These are phyloP conservation scores for Lactuca saligna DNA, from an alignment of 129 eudicot genomes.

Conservation along the genomic window DNA sequence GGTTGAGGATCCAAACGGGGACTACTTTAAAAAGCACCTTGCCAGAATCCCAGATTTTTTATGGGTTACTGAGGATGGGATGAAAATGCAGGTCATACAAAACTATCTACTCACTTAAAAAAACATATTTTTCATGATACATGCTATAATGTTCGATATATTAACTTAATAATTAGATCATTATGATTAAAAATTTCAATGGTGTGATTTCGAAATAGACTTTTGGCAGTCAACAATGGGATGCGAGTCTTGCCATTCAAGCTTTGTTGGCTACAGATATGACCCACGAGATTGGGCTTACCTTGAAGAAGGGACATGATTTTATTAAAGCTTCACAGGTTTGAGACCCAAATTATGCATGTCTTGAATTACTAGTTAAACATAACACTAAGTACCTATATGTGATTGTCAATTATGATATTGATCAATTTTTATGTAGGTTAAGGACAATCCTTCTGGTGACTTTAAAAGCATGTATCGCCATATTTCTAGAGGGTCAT, in stretches of 20 bases:
- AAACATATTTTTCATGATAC: not conserved
- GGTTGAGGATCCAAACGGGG: conserved; percentile 86
- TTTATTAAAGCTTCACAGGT: conserved; percentile 88
- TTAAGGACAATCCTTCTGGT: conserved; percentile 72
- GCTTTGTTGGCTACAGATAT: conserved; percentile 63
- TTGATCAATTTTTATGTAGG: conserved; percentile 27
- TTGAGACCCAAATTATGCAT: not conserved
- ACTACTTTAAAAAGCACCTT: conserved; percentile 69
- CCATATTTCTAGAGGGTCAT: conserved; percentile 69
- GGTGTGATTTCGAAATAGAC: conserved; percentile 44
- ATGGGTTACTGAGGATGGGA: conserved; percentile 94
- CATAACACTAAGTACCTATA: not conserved
- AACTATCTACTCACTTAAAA: not conserved
- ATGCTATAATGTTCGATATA: not conserved
- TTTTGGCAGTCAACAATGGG: conserved; percentile 82
- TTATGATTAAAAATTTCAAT: not conserved
- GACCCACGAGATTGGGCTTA: conserved; percentile 47
- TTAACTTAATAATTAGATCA: not conserved
- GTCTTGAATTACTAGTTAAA: not conserved
- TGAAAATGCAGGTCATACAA: conserved; percentile 75
- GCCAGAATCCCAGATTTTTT: conserved; percentile 74
- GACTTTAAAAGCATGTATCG: conserved; percentile 69
- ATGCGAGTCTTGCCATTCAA: conserved; percentile 60
- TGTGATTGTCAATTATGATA: not conserved
- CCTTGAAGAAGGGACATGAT: conserved; percentile 62